phyloP scores from a whole-genome alignment of 768 basidiomycete species.

The Lyophyllum decastes region DNA sequence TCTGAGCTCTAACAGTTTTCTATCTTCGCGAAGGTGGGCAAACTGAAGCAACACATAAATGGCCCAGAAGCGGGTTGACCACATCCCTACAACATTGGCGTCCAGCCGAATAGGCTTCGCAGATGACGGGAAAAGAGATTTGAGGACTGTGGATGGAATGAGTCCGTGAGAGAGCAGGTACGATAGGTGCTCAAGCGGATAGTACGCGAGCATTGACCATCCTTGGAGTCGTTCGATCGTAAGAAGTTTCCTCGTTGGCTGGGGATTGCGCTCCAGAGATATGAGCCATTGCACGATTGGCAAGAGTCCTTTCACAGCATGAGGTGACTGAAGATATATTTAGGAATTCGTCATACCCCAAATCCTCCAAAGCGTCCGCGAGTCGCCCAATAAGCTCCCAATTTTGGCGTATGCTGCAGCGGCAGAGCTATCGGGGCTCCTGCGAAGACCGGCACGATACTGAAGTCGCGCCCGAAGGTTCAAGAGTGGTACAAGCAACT shows the following conservation, averaged over 20 bases:
- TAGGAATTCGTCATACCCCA: constrained; percentile 58
- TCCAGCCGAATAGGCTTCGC: constrained; percentile 47
- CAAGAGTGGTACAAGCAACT: constrained; percentile 68
- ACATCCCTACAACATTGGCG: constrained; percentile 50
- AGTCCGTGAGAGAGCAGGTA: constrained; percentile 65
- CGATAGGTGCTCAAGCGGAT: constrained; percentile 76
- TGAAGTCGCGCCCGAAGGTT: constrained; percentile 69
- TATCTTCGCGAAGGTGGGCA: constrained; percentile 69
- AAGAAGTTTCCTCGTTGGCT: constrained; percentile 68
- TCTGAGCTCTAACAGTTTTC: constrained; percentile 53
- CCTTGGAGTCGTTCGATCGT: constrained; percentile 82
- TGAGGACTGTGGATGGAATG: constrained; percentile 54
- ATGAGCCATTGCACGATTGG: constrained; percentile 83
- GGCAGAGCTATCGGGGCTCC: constrained; percentile 50
- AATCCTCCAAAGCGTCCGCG: constrained; percentile 73
- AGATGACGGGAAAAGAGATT: constrained; percentile 40
- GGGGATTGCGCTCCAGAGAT: constrained; percentile 68
- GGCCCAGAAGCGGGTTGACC: constrained; percentile 85
- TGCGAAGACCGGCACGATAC: constrained; percentile 60
- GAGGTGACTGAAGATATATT: not conserved
- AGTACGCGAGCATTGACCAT: constrained; percentile 78
- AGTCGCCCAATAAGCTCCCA: constrained; percentile 58
- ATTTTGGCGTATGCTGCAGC: constrained; percentile 58
- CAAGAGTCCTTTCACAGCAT: constrained; percentile 54
- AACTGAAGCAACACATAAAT: constrained; percentile 78